phyloP scores from a whole-genome alignment of 257 asterid species.

The Striga asiatica region DNA sequence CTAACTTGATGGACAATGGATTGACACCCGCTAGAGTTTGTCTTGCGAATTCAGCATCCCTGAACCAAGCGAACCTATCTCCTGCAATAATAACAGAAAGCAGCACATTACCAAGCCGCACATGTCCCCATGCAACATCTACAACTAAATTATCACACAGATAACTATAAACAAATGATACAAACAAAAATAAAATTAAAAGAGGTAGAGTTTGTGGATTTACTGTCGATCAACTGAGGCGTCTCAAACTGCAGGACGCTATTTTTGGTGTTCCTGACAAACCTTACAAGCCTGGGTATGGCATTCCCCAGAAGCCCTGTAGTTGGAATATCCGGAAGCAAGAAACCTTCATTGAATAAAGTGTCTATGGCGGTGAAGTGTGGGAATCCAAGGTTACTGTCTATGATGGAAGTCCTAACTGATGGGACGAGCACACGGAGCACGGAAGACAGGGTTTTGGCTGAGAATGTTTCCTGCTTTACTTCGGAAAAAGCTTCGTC shows the following conservation, averaged over 20 bases:
- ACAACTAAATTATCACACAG: too few species aligned
- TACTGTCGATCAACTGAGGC: constrained; percentile 47
- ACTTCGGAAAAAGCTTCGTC: constrained; percentile 56
- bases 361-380: constrained; percentile 48
- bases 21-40: constrained; percentile 65
- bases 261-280: constrained; percentile 15
- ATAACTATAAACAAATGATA: too few species aligned
- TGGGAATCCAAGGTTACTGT: constrained; percentile 28
- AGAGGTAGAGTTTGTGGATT: background rate
- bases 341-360: constrained; percentile 38
- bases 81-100: constrained; percentile 20
- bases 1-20: constrained; percentile 42
- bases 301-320: constrained; percentile 3
- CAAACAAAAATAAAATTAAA: too few species aligned
- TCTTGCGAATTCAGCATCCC: constrained; percentile 58
- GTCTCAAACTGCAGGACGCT: constrained; percentile 37
- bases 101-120: background rate
- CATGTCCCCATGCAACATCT: too few species aligned
- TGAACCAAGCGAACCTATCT: constrained; percentile 62
- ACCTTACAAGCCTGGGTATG: constrained; percentile 32
- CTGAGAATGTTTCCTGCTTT: constrained; percentile 31
- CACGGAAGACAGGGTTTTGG: constrained; percentile 31
- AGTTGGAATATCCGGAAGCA: constrained; percentile 15
- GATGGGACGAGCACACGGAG: constrained; percentile 36
- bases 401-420: constrained; percentile 6